Evolutionary conservation across 345 rosid genomes (phyloP), one percentile per base, ranked within the genome.

Genomic region (Rhodomyrtus tomentosa): DNA sequence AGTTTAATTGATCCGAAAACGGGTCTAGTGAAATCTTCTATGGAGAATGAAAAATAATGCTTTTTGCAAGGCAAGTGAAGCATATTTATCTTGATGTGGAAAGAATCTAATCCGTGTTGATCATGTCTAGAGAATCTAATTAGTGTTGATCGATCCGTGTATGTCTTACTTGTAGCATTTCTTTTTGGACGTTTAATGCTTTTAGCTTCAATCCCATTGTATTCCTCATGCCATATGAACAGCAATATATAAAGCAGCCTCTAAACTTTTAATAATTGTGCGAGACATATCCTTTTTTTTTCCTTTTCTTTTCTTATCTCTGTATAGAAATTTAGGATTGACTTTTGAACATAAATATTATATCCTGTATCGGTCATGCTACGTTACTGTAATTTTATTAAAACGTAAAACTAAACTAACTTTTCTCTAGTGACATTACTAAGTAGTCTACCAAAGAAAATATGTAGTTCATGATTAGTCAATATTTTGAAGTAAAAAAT

Each of bases 1-100:
- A 62, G 73, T 62, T 62, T 0, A 0, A 62, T 62, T 0, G 0
- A 16, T 62, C 21, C 5, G 0, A 29, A 29, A 14, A 5, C 7
- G 8, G 9, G 4, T 8, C 10, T 62, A 29, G 40, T 62, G 1
- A 62, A 59, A 29, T 29, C 2, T 15, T 15, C 9, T 8, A 4
- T 29, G 8, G 8, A 1, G 27, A 29, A 59, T 15, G 21, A 59
- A 27, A 14, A 6, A 62, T 29, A 3, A 62, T 2, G 3, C 38
- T 3, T 59, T 59, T 50, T 12, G 32, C 21, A 27, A 29, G 73
- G 38, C 38, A 7, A 14, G 7, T 59, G 38, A 29, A 59, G 73
- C 15, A 29, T 27, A 8, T 59, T 59, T 59, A 6, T 29, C 38
- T 7, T 59, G 21, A 29, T 29, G 10, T 12, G 32, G 4, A 59